Percentiles rank a stretch among this genome's conserved stretches.
phyloP scores from a whole-genome alignment of 345 rosid species.

The Arabidopsis arenosa region DNA sequence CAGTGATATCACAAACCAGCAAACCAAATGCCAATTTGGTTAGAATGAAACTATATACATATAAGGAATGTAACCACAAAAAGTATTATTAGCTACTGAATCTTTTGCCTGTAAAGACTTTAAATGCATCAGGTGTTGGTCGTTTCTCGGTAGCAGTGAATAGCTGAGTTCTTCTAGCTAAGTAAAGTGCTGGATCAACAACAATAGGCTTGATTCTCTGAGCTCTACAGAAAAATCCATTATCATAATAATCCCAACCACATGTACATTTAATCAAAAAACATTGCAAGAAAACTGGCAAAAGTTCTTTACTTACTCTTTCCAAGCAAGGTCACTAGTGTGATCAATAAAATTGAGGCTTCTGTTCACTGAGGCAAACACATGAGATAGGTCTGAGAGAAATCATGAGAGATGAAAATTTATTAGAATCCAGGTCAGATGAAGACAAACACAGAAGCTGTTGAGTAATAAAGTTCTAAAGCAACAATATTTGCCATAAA shows the following conservation, averaged over 20 bases:
- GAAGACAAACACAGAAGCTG: conserved; percentile 27
- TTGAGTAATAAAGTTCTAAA: conserved; percentile 34
- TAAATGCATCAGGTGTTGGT: conserved; percentile 79
- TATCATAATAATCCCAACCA: conserved; percentile 17
- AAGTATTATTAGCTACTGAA: conserved; percentile 5
- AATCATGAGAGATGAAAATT: not conserved
- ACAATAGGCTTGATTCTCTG: conserved; percentile 88
- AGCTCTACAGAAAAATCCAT: conserved; percentile 52
- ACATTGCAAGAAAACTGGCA: not conserved
- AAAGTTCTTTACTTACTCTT: conserved; percentile 72
- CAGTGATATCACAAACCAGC: conserved; percentile 35
- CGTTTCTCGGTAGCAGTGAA: conserved; percentile 88
- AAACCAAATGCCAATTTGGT: conserved; percentile 29
- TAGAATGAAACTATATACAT: conserved; percentile 19
- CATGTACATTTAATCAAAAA: not conserved
- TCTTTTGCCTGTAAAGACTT: conserved; percentile 83
- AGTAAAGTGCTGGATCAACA: conserved; percentile 89
- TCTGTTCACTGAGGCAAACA: conserved; percentile 74
- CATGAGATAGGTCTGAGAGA: conserved; percentile 80
- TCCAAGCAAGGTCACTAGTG: conserved; percentile 97
- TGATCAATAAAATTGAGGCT: conserved; percentile 94
- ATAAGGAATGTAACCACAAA: not conserved
- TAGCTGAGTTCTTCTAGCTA: conserved; percentile 86
- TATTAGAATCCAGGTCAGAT: conserved; percentile 22
- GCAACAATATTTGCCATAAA: conserved; percentile 21